Evolutionary conservation across 345 rosid genomes (phyloP).

Genomic region (Gossypium raimondii): DNA sequence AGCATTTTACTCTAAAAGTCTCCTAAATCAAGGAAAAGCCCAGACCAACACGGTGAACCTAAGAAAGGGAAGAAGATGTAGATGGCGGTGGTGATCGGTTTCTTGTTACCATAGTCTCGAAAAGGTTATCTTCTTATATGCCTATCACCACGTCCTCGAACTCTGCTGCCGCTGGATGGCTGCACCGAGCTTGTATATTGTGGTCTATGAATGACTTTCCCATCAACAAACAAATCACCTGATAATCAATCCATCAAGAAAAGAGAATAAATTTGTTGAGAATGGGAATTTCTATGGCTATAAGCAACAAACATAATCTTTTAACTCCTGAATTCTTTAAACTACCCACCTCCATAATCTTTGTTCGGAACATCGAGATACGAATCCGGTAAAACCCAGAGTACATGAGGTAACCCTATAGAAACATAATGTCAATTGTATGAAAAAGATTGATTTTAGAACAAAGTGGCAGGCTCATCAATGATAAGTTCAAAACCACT

Average conservation of each 20-base stretch:
- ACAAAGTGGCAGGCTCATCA: background rate
- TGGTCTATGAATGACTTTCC: conserved; percentile 86
- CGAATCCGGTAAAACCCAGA: conserved; percentile 96
- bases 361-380: conserved; percentile 93
- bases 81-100: background rate
- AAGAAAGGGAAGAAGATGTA: background rate
- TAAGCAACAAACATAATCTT: background rate
- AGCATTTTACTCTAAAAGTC: background rate
- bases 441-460: background rate
- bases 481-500: background rate
- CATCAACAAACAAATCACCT: conserved; percentile 84
- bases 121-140: background rate
- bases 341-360: conserved; percentile 85
- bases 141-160: conserved; percentile 5
- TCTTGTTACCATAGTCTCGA: background rate
- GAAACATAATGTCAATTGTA: background rate
- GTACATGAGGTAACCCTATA: conserved; percentile 77
- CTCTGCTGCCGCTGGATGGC: conserved; percentile 39
- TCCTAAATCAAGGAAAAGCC: background rate
- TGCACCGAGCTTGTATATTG: conserved; percentile 53
- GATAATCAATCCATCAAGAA: conserved; percentile 14
- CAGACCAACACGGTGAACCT: background rate
- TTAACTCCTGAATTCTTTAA: background rate
- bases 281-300: background rate
- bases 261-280: background rate